phyloP scores from a whole-genome alignment of 2,329 filamentous ascomycete species.

The Phoma sp. region DNA sequence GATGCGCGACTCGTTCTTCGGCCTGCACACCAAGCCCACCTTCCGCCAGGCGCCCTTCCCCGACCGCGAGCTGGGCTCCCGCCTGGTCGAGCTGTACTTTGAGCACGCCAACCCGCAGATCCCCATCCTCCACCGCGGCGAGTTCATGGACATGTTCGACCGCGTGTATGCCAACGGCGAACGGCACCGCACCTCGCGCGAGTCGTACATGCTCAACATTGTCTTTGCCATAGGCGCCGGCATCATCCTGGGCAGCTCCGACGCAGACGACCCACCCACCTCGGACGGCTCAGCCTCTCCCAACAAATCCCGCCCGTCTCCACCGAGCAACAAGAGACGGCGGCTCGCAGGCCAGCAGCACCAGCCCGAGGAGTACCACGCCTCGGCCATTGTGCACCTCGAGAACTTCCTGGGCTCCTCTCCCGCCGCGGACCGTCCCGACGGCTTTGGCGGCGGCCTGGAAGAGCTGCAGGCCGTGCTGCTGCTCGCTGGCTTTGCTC shows the following conservation, averaged over 20 bases:
- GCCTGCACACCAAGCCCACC: conserved; percentile 87
- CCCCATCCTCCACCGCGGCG: conserved; percentile 84
- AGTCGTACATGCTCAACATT: conserved; percentile 95
- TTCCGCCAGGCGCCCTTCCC: conserved; percentile 89
- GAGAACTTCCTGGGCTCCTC: conserved; percentile 81
- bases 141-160: conserved; percentile 90
- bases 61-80: conserved; percentile 73
- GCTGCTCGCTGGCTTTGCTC: conserved; percentile 86
- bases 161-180: conserved; percentile 76
- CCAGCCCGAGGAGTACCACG: conserved; percentile 95
- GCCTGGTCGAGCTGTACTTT: conserved; percentile 85
- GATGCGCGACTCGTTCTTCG: conserved; percentile 96
- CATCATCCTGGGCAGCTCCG: conserved; percentile 75
- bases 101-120: conserved; percentile 97
- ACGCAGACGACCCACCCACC: conserved; percentile 42
- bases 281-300: conserved; percentile 41
- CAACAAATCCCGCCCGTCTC: conserved; percentile 38
- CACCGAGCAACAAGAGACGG: conserved; percentile 48
- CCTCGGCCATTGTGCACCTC: conserved; percentile 89
- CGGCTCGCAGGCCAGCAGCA: conserved; percentile 62
- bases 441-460: conserved; percentile 81
- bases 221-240: conserved; percentile 95
- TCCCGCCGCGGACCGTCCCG: conserved; percentile 61
- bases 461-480: conserved; percentile 95
- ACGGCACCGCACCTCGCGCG: conserved; percentile 73